A percentile compares a stretch with the other conserved stretches of the same genome.
Conservation (phyloP, 768 basidiomycete species). For the Agrocybe pediades region DNA sequence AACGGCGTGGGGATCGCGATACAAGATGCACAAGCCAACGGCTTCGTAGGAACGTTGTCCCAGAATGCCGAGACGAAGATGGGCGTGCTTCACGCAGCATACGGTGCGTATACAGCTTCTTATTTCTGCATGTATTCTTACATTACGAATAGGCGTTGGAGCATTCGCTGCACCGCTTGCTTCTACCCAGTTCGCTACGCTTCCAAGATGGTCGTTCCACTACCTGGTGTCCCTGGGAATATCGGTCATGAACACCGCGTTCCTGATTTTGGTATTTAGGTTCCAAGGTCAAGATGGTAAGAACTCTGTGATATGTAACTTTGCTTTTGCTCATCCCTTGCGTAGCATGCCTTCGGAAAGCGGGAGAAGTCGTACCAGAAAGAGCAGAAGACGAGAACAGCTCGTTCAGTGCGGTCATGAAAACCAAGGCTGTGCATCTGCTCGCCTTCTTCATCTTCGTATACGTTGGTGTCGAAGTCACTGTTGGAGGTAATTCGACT, state of each 20-base stretch:
- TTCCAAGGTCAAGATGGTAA: conserved; percentile 70
- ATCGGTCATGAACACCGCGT: conserved; percentile 54
- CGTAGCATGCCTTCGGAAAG: conserved; percentile 53
- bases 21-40: conserved; percentile 73
- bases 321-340: neutral
- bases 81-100: conserved; percentile 50
- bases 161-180: conserved; percentile 73
- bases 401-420: conserved; percentile 50
- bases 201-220: conserved; percentile 74
- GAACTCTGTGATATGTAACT: neutral
- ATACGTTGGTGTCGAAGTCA: conserved; percentile 73
- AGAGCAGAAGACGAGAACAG: conserved; percentile 35
- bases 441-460: conserved; percentile 65
- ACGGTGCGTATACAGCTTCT: conserved; percentile 45
- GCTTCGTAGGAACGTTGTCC: conserved; percentile 62
- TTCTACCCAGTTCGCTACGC: conserved; percentile 77
- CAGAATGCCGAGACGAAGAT: conserved; percentile 64
- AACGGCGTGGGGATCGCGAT: conserved; percentile 47
- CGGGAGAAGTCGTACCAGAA: conserved; percentile 49
- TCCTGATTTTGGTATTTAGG: conserved; percentile 63
- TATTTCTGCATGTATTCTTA: neutral
- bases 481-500: conserved; percentile 46
- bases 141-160: conserved; percentile 49
- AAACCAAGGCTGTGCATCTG: conserved; percentile 55
- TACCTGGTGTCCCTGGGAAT: conserved; percentile 72